A percentile compares a stretch with the other conserved stretches of the same genome.
These are phyloP conservation scores for Ocimum tenuiflorum DNA, from an alignment of 257 asterid genomes.

Conservation along the genomic window DNA sequence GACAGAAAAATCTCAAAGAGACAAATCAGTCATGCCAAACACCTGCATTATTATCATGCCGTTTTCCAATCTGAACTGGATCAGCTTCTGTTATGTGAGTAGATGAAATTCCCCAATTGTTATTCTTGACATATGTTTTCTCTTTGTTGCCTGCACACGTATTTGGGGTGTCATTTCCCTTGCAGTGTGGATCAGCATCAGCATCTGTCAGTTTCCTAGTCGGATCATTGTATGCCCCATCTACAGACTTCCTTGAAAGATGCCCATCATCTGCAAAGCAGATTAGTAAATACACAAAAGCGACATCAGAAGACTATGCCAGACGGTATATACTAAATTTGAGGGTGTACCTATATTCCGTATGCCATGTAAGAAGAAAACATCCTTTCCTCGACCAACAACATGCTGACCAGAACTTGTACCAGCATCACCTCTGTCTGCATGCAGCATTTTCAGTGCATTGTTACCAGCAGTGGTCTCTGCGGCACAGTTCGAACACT, in stretches of 20 bases:
- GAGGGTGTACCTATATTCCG: slow-evolving; percentile 20
- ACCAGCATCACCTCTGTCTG: slow-evolving; percentile 7
- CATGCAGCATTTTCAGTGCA: slow-evolving; percentile 6
- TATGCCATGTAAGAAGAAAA: slow-evolving; percentile 8
- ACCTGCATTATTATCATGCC: slow-evolving; percentile 23
- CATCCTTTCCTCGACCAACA: slow-evolving; percentile 2
- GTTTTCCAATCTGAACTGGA: slow-evolving; percentile 10
- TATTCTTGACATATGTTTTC: not conserved
- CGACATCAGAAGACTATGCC: not conserved
- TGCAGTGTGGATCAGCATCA: not conserved
- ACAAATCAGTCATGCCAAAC: not conserved
- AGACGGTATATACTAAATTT: not conserved
- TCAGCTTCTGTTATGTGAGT: slow-evolving; percentile 7
- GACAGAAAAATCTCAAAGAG: not conserved
- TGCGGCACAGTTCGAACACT: slow-evolving; percentile 39
- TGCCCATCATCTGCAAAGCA: slow-evolving; percentile 17
- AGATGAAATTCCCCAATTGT: slow-evolving; percentile 8
- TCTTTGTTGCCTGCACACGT: slow-evolving; percentile 22
- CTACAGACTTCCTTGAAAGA: slow-evolving; percentile 2
- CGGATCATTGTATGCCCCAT: slow-evolving; percentile 8
- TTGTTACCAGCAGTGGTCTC: slow-evolving; percentile 18
- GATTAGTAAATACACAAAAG: not conserved
- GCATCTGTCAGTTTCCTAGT: not conserved
- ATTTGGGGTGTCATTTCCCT: not conserved
- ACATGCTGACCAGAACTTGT: slow-evolving; percentile 15